phyloP scores from a whole-genome alignment of 2,329 filamentous ascomycete species.

The Aspergillus unguis region DNA sequence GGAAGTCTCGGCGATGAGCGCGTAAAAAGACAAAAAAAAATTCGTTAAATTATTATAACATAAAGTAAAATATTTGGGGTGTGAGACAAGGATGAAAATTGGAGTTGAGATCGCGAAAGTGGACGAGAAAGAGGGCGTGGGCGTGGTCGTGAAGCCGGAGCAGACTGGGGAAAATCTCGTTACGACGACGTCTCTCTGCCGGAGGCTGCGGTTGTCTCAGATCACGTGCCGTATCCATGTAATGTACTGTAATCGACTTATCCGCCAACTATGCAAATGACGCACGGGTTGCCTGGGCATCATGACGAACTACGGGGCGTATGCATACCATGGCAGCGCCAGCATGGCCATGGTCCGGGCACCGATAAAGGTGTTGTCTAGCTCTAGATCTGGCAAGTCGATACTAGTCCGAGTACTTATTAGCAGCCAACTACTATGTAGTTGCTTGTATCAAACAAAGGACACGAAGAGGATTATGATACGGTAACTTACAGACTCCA shows the following conservation, averaged over 20 bases:
- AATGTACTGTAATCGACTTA: slow-evolving; percentile 10
- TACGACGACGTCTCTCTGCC: neutral
- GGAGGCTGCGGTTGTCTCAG: neutral
- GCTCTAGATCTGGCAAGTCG: no score
- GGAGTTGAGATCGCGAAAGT: slow-evolving; percentile 1
- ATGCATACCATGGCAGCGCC: neutral
- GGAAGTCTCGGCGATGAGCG: slow-evolving; percentile 5
- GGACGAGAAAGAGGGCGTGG: neutral
- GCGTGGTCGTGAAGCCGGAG: neutral
- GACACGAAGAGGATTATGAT: slow-evolving; percentile 1
- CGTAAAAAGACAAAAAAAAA: slow-evolving; percentile 6
- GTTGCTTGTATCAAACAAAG: neutral
- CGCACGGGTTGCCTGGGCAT: slow-evolving; percentile 10
- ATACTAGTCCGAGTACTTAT: neutral
- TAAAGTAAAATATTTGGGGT: neutral
- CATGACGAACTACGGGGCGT: neutral
- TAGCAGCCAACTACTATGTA: neutral
- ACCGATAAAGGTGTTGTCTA: neutral
- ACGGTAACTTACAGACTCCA: slow-evolving; percentile 9
- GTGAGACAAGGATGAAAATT: slow-evolving; percentile 4
- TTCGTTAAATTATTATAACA: neutral
- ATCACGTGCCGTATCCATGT: slow-evolving; percentile 1
- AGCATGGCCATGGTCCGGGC: neutral
- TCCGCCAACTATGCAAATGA: slow-evolving; percentile 7
- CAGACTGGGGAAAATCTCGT: slow-evolving; percentile 9